These are phyloP conservation scores for Aspergillus sergii DNA, from an alignment of 2,329 filamentous ascomycete genomes.

Conservation along the genomic window DNA sequence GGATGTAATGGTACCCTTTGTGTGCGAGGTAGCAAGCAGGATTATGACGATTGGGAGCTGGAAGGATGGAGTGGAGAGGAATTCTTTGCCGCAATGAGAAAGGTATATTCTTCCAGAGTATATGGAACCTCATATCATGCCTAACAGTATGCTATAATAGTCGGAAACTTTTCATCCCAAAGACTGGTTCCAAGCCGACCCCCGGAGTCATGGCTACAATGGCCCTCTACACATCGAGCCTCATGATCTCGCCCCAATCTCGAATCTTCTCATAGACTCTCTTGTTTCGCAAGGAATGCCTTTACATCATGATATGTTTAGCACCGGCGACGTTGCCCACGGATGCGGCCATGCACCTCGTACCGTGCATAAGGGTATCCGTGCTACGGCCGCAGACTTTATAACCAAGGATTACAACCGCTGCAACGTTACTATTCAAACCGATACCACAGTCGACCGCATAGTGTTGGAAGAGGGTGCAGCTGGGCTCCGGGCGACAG, in stretches of 20 bases:
- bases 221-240: constrained; percentile 60
- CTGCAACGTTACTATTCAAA: constrained; percentile 54
- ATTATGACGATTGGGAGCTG: constrained; percentile 59
- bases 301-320: constrained; percentile 63
- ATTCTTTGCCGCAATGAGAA: constrained; percentile 59
- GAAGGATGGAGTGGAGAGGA: constrained; percentile 60
- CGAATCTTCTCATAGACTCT: constrained; percentile 57
- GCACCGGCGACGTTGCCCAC: constrained; percentile 54
- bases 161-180: constrained; percentile 62
- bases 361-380: constrained; percentile 55
- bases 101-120: constrained; percentile 37
- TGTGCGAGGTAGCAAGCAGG: constrained; percentile 46
- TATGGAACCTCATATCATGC: neutral
- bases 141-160: constrained; percentile 28
- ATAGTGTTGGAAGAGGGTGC: constrained; percentile 48
- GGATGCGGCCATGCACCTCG: constrained; percentile 60
- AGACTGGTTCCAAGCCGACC: constrained; percentile 57
- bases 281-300: constrained; percentile 58
- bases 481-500: constrained; percentile 46
- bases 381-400: constrained; percentile 59
- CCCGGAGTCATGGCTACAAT: constrained; percentile 52
- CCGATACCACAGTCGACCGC: constrained; percentile 55
- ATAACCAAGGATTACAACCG: constrained; percentile 46
- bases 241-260: constrained; percentile 62
- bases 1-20: constrained; percentile 50